Evolutionary conservation across 331 rosid genomes (phyloP).

Genomic region (Spiraea crenata): DNA sequence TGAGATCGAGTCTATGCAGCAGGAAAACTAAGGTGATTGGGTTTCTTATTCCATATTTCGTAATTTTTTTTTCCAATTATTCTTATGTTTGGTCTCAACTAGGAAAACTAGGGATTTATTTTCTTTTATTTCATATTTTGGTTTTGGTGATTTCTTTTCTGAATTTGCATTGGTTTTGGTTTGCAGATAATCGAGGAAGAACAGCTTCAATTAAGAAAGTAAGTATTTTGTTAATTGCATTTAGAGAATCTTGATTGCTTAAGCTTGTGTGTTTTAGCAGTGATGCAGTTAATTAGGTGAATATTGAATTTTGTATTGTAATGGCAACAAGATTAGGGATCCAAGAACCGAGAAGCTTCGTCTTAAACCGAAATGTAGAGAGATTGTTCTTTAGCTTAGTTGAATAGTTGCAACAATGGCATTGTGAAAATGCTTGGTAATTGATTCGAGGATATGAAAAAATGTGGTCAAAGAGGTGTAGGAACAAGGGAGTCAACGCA

Average conservation of each 20-base stretch:
- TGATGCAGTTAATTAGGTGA: constrained; percentile 4
- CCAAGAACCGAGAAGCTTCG: too few species aligned
- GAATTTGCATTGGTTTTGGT: constrained; percentile 4
- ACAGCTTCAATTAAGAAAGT: constrained; percentile 75
- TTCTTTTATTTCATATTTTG: neutral
- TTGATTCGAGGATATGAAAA: neutral
- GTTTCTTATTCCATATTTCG: too few species aligned
- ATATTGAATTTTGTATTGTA: neutral
- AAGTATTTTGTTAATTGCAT: constrained; percentile 8
- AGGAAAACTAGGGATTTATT: neutral
- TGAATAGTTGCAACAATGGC: neutral
- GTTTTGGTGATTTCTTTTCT: neutral
- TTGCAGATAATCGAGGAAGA: constrained; percentile 78
- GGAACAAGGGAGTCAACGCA: neutral
- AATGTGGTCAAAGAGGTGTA: neutral
- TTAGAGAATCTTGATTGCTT: neutral
- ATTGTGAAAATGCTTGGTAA: neutral
- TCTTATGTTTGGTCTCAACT: too few species aligned
- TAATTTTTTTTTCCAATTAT: too few species aligned
- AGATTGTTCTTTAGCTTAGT: neutral
- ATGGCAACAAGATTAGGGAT: neutral
- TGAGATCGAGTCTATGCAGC: too few species aligned
- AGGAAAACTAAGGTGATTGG: too few species aligned
- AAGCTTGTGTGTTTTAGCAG: neutral
- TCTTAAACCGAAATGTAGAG: neutral